A percentile compares a stretch with the other conserved stretches of the same genome.
These are phyloP conservation scores for Bolboschoenoplectus hybrid DNA, from an alignment of 202 grass and related monocot species.

Conservation along the genomic window DNA sequence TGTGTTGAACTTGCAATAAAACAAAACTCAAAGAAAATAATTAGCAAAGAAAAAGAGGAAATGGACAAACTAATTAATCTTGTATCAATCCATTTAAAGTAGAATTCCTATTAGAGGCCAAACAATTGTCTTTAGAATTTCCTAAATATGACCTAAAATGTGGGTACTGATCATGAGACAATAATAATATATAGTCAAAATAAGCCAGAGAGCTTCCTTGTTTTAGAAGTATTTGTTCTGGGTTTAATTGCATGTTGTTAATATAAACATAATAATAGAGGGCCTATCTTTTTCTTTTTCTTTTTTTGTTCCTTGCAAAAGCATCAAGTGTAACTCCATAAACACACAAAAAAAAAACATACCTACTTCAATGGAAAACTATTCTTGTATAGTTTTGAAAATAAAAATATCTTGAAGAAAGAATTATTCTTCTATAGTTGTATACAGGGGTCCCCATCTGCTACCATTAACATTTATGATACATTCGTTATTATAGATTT, in stretches of 20 bases:
- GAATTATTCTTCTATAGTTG: background rate
- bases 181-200: slow-evolving; percentile 23
- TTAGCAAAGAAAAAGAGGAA: slow-evolving; percentile 21
- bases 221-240: slow-evolving; percentile 8
- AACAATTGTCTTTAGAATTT: slow-evolving; percentile 17
- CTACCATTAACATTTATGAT: too few species aligned
- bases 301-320: slow-evolving; percentile 17
- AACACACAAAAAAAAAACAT: background rate
- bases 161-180: slow-evolving; percentile 7
- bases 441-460: too few species aligned
- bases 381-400: background rate
- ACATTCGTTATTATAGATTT: too few species aligned
- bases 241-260: slow-evolving; percentile 24
- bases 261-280: background rate
- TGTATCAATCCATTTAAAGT: background rate
- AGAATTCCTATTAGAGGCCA: background rate
- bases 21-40: background rate
- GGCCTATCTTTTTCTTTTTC: slow-evolving; percentile 26
- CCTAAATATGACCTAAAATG: slow-evolving; percentile 16
- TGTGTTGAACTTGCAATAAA: background rate
- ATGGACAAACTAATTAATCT: background rate
- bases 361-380: background rate
- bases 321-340: slow-evolving; percentile 10
- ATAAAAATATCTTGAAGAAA: too few species aligned
- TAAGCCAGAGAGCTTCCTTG: slow-evolving; percentile 26